phyloP scores from a whole-genome alignment of 1,284 basidiomycete species.

The Polyporus tsugae region DNA sequence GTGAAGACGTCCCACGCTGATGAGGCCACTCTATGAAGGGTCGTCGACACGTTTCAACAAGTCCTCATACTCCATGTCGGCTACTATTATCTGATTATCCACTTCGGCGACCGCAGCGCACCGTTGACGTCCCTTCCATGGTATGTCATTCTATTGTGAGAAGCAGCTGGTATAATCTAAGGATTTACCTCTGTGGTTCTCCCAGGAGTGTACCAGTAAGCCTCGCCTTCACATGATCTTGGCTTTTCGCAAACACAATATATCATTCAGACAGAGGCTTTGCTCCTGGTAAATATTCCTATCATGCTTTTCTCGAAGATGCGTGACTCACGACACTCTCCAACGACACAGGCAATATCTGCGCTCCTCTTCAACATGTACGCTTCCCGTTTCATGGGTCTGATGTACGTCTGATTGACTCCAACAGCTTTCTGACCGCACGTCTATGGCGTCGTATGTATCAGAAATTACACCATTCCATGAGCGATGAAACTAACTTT shows the following conservation, averaged over 20 bases:
- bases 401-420: not conserved
- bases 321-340: not conserved
- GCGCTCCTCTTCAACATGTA: not conserved
- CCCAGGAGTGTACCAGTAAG: slow-evolving; percentile 2
- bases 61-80: slow-evolving; percentile 9
- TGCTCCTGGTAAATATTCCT: not conserved
- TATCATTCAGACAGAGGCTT: not conserved
- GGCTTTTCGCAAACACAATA: not conserved
- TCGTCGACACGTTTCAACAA: slow-evolving; percentile 11
- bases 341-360: not conserved
- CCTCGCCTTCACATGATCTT: not conserved
- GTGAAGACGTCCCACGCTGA: not conserved
- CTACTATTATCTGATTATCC: slow-evolving; percentile 5
- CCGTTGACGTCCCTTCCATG: slow-evolving; percentile 8
- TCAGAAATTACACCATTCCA: not conserved
- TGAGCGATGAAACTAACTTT: not conserved
- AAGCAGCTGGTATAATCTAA: not conserved
- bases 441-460: not conserved
- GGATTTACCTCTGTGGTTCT: not conserved
- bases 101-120: slow-evolving; percentile 5
- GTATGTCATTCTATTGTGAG: slow-evolving; percentile 1
- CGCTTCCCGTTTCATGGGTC: not conserved
- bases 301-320: not conserved
- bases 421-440: not conserved
- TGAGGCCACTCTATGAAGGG: not conserved